These are phyloP conservation scores for Citrullus mucosospermus DNA, from an alignment of 306 rosid species.

Conservation along the genomic window DNA sequence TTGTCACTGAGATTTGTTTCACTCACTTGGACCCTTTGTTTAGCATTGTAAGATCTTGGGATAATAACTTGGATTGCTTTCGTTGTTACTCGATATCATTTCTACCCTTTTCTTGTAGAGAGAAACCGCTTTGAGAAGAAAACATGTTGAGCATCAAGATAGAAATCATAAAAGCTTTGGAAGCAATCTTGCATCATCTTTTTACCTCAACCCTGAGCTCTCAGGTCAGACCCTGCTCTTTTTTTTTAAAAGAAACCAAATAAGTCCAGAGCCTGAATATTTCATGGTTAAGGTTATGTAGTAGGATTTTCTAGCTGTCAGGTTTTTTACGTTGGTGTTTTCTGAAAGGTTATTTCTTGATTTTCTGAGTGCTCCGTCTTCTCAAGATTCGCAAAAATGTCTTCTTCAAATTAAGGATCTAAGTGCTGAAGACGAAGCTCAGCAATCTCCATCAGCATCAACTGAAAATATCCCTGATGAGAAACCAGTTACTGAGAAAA, in stretches of 20 bases:
- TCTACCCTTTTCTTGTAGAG: conserved; percentile 19
- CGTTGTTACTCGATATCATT: not conserved
- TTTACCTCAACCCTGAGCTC: conserved; percentile 29
- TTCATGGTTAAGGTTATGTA: not conserved
- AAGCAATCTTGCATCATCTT: conserved; percentile 22
- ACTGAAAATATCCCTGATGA: conserved; percentile 12
- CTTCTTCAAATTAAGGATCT: conserved; percentile 29
- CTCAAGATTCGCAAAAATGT: conserved; percentile 38
- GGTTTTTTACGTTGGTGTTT: conserved; percentile 19
- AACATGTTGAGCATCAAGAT: conserved; percentile 42
- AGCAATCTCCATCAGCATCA: conserved; percentile 6
- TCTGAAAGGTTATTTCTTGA: conserved; percentile 36
- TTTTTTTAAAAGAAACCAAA: not conserved
- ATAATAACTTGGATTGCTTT: not conserved
- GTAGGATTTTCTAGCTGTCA: conserved; percentile 14
- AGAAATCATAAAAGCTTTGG: conserved; percentile 12
- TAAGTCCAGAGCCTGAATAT: not conserved
- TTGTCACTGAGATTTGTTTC: not conserved
- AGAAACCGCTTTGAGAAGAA: conserved; percentile 50
- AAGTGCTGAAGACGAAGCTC: conserved; percentile 9
- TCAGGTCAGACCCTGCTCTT: conserved; percentile 66
- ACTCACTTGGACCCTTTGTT: not conserved
- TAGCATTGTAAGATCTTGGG: not conserved
- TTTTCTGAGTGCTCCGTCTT: conserved; percentile 55
- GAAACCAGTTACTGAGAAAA: conserved; percentile 10